Percentiles rank a stretch among this genome's conserved stretches.
These are phyloP conservation scores for Ilex paraguariensis DNA, from an alignment of 305 asterid species.

Conservation along the genomic window DNA sequence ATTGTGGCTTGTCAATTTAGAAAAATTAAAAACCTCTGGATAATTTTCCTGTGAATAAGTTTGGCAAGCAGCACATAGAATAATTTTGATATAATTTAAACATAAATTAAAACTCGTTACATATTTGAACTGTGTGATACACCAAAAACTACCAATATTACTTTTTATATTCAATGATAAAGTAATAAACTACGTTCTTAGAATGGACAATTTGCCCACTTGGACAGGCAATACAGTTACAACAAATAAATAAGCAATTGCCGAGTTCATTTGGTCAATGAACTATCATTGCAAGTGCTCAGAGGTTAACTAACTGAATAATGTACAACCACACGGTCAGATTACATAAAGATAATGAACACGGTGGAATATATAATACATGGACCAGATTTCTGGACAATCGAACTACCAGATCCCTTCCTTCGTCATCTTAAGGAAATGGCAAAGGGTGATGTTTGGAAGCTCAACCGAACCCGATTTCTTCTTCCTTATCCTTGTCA, in stretches of 20 bases:
- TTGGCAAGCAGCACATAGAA: no score
- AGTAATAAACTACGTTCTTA: no score
- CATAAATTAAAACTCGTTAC: no score
- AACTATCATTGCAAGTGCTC: conserved; percentile 20
- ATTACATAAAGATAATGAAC: conserved; percentile 19
- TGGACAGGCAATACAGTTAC: conserved; percentile 20
- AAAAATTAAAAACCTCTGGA: no score
- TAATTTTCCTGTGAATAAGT: no score
- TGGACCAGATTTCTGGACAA: background rate
- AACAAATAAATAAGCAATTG: background rate
- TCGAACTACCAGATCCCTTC: conserved; percentile 78
- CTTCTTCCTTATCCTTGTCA: conserved; percentile 69
- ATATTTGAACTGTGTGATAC: no score
- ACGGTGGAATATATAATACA: conserved; percentile 12
- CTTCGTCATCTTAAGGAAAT: conserved; percentile 88
- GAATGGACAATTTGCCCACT: conserved; percentile 4
- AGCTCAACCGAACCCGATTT: conserved; percentile 37
- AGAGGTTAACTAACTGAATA: conserved; percentile 5
- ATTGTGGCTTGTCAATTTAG: no score
- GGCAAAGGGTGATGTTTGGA: conserved; percentile 77
- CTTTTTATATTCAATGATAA: no score
- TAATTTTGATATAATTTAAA: no score
- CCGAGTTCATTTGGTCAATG: conserved; percentile 1
- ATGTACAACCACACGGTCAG: conserved; percentile 4
- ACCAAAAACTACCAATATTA: no score